These are phyloP conservation scores for Patellaria atrata DNA, from an alignment of 495 filamentous ascomycete species.

Conservation along the genomic window DNA sequence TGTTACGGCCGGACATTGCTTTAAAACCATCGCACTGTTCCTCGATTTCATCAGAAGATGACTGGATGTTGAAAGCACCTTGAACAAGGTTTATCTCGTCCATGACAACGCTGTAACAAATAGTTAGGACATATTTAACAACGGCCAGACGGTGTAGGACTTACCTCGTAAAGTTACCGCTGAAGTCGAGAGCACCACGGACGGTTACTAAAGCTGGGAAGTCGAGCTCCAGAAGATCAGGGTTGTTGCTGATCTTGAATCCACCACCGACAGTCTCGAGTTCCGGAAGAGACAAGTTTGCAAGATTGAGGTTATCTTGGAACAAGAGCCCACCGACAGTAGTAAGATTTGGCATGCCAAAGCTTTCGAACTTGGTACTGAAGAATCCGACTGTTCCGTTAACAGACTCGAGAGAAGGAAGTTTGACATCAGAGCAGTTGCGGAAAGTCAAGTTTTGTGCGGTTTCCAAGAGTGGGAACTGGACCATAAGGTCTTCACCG, in stretches of 20 bases:
- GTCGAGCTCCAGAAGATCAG: conserved; percentile 44
- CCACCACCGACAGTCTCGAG: conserved; percentile 60
- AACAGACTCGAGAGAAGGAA: conserved; percentile 64
- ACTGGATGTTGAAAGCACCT: conserved; percentile 79
- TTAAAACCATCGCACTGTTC: conserved; percentile 30
- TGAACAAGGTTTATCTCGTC: conserved; percentile 57
- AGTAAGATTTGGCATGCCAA: conserved; percentile 70
- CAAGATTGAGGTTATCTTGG: conserved; percentile 58
- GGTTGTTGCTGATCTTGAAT: conserved; percentile 80
- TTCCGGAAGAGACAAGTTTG: conserved; percentile 58
- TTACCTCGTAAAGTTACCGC: conserved; percentile 71
- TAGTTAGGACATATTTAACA: conserved; percentile 7
- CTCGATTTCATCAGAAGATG: conserved; percentile 37
- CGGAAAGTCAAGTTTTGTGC: conserved; percentile 77
- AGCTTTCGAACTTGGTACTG: conserved; percentile 54
- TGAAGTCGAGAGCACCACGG: conserved; percentile 76
- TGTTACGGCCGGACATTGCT: conserved; percentile 25
- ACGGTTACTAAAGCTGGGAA: conserved; percentile 56
- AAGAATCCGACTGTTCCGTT: conserved; percentile 74
- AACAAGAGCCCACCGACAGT: conserved; percentile 52
- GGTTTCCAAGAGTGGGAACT: conserved; percentile 61
- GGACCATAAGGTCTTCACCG: conserved; percentile 40
- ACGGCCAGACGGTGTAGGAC: conserved; percentile 23
- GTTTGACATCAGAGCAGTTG: conserved; percentile 57
- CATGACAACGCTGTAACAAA: conserved; percentile 45